Conservation (phyloP, 495 filamentous ascomycete genomes). For the Penicillium fimorum region DNA sequence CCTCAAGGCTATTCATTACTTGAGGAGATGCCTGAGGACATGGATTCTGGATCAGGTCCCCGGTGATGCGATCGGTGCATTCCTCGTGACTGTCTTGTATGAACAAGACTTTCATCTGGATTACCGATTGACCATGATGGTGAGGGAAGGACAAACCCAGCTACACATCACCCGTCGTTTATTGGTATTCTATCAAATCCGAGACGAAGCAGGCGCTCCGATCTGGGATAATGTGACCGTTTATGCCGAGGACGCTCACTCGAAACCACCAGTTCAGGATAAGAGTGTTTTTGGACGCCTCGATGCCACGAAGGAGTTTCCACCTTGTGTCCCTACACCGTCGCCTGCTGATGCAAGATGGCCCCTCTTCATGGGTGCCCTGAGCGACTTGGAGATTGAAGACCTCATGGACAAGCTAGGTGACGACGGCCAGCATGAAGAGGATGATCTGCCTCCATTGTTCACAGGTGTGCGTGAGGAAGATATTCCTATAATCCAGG, state of each 20-base stretch:
- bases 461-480: neutral
- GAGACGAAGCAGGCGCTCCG: neutral
- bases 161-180: neutral
- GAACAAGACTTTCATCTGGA: slow-evolving; percentile 2
- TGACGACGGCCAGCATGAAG: neutral
- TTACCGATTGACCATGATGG: slow-evolving; percentile 3
- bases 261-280: neutral
- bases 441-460: neutral
- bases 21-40: neutral
- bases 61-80: slow-evolving; percentile 9
- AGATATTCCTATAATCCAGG: slow-evolving; percentile 1
- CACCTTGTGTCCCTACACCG: neutral
- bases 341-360: neutral
- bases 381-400: neutral
- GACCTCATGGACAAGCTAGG: neutral
- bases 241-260: neutral
- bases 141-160: neutral
- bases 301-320: neutral
- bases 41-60: slow-evolving; percentile 9
- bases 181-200: neutral
- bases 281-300: neutral
- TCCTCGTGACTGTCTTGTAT: slow-evolving; percentile 7
- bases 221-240: neutral
- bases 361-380: neutral
- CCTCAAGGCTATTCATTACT: neutral